Conservation (phyloP, 768 basidiomycete genomes). For the Boletus edulis region DNA sequence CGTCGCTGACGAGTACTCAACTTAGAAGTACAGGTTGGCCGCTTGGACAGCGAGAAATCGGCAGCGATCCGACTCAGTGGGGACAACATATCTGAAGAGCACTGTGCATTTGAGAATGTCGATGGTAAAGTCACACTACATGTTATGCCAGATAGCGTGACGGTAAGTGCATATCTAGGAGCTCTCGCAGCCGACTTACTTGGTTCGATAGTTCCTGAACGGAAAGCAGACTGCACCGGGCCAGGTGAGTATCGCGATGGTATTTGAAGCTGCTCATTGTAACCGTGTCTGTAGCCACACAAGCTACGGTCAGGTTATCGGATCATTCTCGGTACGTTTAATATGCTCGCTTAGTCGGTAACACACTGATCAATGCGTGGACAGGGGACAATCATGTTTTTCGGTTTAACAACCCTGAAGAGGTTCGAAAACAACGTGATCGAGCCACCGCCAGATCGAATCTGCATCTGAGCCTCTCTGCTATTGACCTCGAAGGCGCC, state of each 20-base stretch:
- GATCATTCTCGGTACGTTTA: constrained; percentile 80
- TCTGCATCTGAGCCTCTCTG: constrained; percentile 61
- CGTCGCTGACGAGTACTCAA: constrained; percentile 13
- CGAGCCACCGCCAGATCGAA: constrained; percentile 72
- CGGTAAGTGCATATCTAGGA: constrained; percentile 47
- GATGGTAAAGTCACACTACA: constrained; percentile 84
- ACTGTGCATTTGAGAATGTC: constrained; percentile 86
- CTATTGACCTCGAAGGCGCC: constrained; percentile 58
- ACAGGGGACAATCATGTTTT: constrained; percentile 96
- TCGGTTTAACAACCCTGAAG: constrained; percentile 93
- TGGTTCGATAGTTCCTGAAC: constrained; percentile 73
- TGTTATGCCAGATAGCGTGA: constrained; percentile 76
- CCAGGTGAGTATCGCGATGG: constrained; percentile 49
- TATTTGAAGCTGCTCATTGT: constrained; percentile 4
- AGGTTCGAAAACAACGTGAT: constrained; percentile 88
- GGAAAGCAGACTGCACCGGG: constrained; percentile 81
- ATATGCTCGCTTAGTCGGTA: neutral
- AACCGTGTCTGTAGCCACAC: constrained; percentile 47
- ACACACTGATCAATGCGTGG: constrained; percentile 5
- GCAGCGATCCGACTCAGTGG: constrained; percentile 93
- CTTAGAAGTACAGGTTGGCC: constrained; percentile 62
- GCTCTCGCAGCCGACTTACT: constrained; percentile 12
- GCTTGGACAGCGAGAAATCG: constrained; percentile 74
- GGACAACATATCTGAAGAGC: constrained; percentile 86
- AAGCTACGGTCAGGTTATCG: constrained; percentile 94